Evolutionary conservation across 2,329 filamentous ascomycete genomes (phyloP).

Genomic region (Monilinia polystroma): DNA sequence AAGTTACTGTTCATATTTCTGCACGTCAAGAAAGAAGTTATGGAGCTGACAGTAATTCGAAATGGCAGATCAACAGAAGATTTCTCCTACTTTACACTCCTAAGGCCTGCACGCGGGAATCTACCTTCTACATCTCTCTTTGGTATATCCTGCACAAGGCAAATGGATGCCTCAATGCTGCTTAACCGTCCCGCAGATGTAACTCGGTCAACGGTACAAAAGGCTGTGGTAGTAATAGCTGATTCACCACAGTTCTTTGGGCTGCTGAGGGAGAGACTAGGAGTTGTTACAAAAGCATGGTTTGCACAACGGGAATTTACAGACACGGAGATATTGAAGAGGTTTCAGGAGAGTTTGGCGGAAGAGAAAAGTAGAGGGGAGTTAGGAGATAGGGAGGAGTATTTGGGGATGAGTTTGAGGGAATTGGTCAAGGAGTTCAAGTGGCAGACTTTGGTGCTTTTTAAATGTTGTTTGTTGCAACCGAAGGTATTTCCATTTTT

Average conservation of each 20-base stretch:
- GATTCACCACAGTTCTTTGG: constrained; percentile 89
- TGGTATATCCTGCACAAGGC: constrained; percentile 91
- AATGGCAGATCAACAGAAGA: constrained; percentile 75
- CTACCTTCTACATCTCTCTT: constrained; percentile 78
- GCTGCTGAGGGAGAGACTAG: constrained; percentile 83
- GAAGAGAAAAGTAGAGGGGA: constrained; percentile 64
- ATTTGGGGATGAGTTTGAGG: constrained; percentile 82
- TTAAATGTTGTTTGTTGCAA: constrained; percentile 91
- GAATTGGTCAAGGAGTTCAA: constrained; percentile 94
- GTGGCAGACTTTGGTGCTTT: constrained; percentile 87
- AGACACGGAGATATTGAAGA: constrained; percentile 82
- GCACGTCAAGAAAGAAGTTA: neutral
- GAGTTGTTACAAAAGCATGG: constrained; percentile 91
- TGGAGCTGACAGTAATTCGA: constrained; percentile 17
- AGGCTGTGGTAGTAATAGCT: constrained; percentile 93
- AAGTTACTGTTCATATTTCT: constrained; percentile 41
- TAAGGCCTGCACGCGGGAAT: constrained; percentile 57
- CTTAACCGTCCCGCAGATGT: constrained; percentile 81
- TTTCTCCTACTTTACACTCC: constrained; percentile 96
- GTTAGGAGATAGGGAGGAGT: constrained; percentile 75
- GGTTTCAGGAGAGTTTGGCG: constrained; percentile 86
- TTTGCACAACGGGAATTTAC: constrained; percentile 93
- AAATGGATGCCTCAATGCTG: constrained; percentile 77
- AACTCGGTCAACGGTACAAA: constrained; percentile 96
- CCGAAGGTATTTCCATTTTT: constrained; percentile 66